Conservation (phyloP, 1,284 basidiomycete genomes). For the Mycocalia duriaeana region DNA sequence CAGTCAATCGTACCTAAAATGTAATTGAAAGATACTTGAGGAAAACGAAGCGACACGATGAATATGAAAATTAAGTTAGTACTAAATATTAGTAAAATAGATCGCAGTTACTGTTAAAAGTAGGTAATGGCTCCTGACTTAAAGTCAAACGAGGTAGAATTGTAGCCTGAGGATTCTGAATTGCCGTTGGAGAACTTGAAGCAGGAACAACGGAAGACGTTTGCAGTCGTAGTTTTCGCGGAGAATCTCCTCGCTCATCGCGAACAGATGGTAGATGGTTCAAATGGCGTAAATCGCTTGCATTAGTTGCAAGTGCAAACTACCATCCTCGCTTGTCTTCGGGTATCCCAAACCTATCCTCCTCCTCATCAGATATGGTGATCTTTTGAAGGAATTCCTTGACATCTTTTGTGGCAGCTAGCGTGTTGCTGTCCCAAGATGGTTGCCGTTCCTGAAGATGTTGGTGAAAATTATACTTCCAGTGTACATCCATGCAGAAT, state of each 20-base stretch:
- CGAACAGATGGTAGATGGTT: not conserved
- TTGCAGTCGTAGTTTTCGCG: not conserved
- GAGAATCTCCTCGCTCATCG: not conserved
- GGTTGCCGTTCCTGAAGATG: constrained; percentile 13
- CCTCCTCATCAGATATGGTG: not conserved
- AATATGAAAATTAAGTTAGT: too few relatives aligned
- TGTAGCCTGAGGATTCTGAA: not conserved
- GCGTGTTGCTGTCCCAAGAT: constrained; percentile 2
- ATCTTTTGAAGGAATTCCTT: not conserved
- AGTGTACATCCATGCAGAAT: constrained; percentile 14
- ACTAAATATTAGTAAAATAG: too few relatives aligned
- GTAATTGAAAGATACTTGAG: too few relatives aligned
- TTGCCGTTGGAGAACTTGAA: too few relatives aligned
- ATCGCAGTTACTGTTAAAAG: too few relatives aligned
- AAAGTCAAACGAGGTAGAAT: too few relatives aligned
- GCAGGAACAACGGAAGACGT: not conserved
- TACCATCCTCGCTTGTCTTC: not conserved
- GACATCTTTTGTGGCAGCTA: not conserved
- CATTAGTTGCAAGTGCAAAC: not conserved
- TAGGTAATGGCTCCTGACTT: too few relatives aligned
- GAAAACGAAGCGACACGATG: too few relatives aligned
- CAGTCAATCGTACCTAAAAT: too few relatives aligned
- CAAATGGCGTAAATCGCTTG: not conserved
- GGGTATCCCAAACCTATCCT: not conserved
- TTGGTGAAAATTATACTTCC: constrained; percentile 16